A percentile compares a stretch with the other conserved stretches of the same genome.
phyloP scores from a whole-genome alignment of 495 filamentous ascomycete species.

The Chlorociboria aeruginascens region DNA sequence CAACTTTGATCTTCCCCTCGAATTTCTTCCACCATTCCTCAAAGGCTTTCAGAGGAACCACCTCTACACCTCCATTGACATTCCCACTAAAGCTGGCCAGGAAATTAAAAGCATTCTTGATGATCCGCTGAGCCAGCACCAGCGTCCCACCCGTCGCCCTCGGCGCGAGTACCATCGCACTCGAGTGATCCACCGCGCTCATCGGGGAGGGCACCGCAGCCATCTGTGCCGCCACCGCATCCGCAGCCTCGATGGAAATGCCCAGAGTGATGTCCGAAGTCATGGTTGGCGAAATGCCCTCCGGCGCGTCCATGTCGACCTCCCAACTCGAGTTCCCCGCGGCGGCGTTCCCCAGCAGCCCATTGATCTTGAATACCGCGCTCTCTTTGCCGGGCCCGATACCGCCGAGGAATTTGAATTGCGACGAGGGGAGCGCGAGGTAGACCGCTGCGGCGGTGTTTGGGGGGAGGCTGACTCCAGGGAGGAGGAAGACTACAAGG shows the following conservation, averaged over 20 bases:
- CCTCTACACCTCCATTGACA: conserved; percentile 50
- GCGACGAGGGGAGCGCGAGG: conserved; percentile 47
- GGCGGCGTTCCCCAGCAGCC: conserved; percentile 21
- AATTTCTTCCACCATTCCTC: conserved; percentile 98
- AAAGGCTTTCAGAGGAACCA: conserved; percentile 83
- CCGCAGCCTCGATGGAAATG: conserved; percentile 67
- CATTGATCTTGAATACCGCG: conserved; percentile 65
- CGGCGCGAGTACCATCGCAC: conserved; percentile 20
- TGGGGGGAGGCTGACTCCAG: conserved; percentile 58
- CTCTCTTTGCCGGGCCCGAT: conserved; percentile 81
- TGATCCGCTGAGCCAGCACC: conserved; percentile 80
- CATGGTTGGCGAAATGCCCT: conserved; percentile 15
- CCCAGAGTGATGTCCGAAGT: conserved; percentile 53
- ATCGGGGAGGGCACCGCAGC: conserved; percentile 31
- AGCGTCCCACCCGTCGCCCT: conserved; percentile 25
- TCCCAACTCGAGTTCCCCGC: conserved; percentile 19
- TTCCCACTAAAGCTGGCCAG: conserved; percentile 69
- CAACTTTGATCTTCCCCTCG: conserved; percentile 71
- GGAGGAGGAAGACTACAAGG: conserved; percentile 81
- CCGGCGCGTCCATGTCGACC: conserved; percentile 17
- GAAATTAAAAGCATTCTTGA: conserved; percentile 96
- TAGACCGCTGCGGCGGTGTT: conserved; percentile 83
- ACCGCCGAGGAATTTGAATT: conserved; percentile 74
- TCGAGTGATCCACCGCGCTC: conserved; percentile 20
- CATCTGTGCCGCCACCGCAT: conserved; percentile 58